A percentile compares a stretch with the other conserved stretches of the same genome.
Evolutionary conservation across 345 rosid species (phyloP).

Genomic region (Aquilaria sinensis): DNA sequence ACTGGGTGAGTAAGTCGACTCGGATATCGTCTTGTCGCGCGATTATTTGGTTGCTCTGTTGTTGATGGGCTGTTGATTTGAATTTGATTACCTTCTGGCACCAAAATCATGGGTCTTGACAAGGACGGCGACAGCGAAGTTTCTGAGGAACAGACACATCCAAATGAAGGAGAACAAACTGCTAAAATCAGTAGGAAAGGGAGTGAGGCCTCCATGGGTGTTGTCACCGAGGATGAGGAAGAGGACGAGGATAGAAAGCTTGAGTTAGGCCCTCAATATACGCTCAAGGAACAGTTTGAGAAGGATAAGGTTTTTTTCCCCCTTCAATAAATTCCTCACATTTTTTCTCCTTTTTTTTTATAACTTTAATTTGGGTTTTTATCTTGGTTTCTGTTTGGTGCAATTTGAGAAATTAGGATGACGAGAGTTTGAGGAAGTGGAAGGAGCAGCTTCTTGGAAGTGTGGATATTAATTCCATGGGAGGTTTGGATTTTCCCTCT

Average conservation of each 20-base stretch:
- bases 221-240: constrained; percentile 46
- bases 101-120: constrained; percentile 31
- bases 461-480: constrained; percentile 46
- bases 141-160: constrained; percentile 20
- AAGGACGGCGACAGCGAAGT: constrained; percentile 18
- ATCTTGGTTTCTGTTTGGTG: constrained; percentile 3
- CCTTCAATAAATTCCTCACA: neutral
- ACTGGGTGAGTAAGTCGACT: too few species aligned
- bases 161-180: constrained; percentile 16
- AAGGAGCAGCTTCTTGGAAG: constrained; percentile 75
- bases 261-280: constrained; percentile 57
- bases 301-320: constrained; percentile 52
- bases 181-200: constrained; percentile 21
- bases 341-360: neutral
- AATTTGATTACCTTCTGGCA: too few species aligned
- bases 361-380: constrained; percentile 1
- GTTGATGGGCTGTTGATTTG: too few species aligned
- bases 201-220: constrained; percentile 35
- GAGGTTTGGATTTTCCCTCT: constrained; percentile 31
- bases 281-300: constrained; percentile 61
- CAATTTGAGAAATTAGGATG: constrained; percentile 40
- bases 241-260: constrained; percentile 37
- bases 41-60: too few species aligned
- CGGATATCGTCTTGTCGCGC: too few species aligned
- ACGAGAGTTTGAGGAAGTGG: constrained; percentile 76